Conservation (phyloP, 148 eudicot genomes). For the Limonium bicolor region DNA sequence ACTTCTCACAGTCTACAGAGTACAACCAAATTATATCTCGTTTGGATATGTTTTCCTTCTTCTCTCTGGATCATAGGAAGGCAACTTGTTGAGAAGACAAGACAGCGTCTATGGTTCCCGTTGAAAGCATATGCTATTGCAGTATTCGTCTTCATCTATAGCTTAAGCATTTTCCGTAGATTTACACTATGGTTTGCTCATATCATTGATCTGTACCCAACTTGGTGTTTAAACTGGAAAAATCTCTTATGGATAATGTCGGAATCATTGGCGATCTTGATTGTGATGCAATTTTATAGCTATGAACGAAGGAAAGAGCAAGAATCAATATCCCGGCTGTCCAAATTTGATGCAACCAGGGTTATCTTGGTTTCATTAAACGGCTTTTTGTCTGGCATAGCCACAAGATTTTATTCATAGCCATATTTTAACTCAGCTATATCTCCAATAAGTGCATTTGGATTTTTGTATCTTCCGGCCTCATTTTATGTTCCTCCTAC, state of each 20-base stretch:
- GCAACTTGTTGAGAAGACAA: slow-evolving; percentile 83
- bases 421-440: slow-evolving; percentile 84
- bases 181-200: slow-evolving; percentile 53
- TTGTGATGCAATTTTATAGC: slow-evolving; percentile 98
- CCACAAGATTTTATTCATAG: slow-evolving; percentile 59
- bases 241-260: slow-evolving; percentile 61
- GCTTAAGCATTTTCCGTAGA: slow-evolving; percentile 73
- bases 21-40: slow-evolving; percentile 72
- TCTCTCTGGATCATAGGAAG: slow-evolving; percentile 93
- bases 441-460: slow-evolving; percentile 81
- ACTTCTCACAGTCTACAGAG: slow-evolving; percentile 72
- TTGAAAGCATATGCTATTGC: slow-evolving; percentile 66
- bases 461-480: slow-evolving; percentile 79
- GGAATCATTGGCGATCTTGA: slow-evolving; percentile 82
- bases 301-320: slow-evolving; percentile 95
- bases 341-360: slow-evolving; percentile 42
- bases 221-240: slow-evolving; percentile 59
- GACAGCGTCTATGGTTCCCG: slow-evolving; percentile 83
- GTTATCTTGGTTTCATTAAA: slow-evolving; percentile 44
- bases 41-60: slow-evolving; percentile 89
- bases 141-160: slow-evolving; percentile 66
- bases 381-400: slow-evolving; percentile 93
- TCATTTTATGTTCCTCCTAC: slow-evolving; percentile 44
- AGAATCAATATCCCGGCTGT: slow-evolving; percentile 23
- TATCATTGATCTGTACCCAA: slow-evolving; percentile 43